Evolutionary conservation across 2,329 filamentous ascomycete genomes (phyloP).

Genomic region (Xylaria multiplex): DNA sequence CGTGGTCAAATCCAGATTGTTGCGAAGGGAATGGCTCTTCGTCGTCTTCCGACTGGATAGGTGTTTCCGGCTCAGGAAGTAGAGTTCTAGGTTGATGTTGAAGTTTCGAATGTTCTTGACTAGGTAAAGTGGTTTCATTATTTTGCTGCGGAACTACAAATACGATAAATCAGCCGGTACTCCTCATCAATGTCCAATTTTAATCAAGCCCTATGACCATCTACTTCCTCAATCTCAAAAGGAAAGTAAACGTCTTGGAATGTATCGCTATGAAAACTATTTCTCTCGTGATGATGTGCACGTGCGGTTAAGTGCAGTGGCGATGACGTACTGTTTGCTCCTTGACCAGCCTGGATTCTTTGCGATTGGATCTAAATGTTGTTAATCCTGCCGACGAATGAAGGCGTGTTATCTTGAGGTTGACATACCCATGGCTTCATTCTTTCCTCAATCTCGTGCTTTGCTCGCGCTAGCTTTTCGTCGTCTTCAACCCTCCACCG

Average conservation of each 20-base stretch:
- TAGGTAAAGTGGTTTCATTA: conserved; percentile 49
- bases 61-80: conserved; percentile 44
- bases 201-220: conserved; percentile 40
- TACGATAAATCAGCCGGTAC: conserved; percentile 48
- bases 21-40: conserved; percentile 47
- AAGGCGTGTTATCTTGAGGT: background rate
- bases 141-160: conserved; percentile 48
- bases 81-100: conserved; percentile 44
- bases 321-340: conserved; percentile 47
- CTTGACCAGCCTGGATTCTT: conserved; percentile 42
- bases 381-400: conserved; percentile 31
- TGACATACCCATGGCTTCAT: conserved; percentile 54
- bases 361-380: conserved; percentile 46
- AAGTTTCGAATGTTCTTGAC: conserved; percentile 44
- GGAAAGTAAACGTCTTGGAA: conserved; percentile 45
- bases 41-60: conserved; percentile 38
- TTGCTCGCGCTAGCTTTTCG: conserved; percentile 57
- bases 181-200: conserved; percentile 37
- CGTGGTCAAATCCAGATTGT: conserved; percentile 44
- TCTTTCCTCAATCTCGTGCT: conserved; percentile 58
- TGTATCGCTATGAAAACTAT: conserved; percentile 41
- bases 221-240: conserved; percentile 50
- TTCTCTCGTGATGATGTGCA: conserved; percentile 35
- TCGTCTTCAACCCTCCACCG: conserved; percentile 71
- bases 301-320: conserved; percentile 41